These are phyloP conservation scores for Mucor indicus DNA, from an alignment of 371 early-diverging fungal species.

Conservation along the genomic window DNA sequence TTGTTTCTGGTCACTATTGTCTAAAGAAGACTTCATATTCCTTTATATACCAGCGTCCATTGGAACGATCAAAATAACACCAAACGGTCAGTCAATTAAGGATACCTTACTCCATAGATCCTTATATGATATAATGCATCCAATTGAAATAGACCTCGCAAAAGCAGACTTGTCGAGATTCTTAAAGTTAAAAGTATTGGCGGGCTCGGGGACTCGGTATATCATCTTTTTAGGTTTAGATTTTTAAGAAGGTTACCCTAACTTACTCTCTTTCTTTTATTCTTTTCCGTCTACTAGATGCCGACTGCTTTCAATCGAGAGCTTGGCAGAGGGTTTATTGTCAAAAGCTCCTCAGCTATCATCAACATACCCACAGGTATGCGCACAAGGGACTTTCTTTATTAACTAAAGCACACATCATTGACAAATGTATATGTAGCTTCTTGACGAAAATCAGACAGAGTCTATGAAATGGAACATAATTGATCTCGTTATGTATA, in stretches of 20 bases:
- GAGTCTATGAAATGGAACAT: too few relatives aligned
- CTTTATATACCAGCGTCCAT: conserved; percentile 44
- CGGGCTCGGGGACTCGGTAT: conserved; percentile 60
- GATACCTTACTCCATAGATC: conserved; percentile 42
- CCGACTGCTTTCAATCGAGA: background rate
- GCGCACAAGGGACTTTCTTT: too few relatives aligned
- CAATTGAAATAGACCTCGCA: conserved; percentile 53
- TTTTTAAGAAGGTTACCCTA: too few relatives aligned
- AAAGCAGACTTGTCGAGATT: conserved; percentile 49
- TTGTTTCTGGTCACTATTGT: conserved; percentile 55
- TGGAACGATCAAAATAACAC: background rate
- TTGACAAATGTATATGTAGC: too few relatives aligned
- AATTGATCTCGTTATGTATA: too few relatives aligned
- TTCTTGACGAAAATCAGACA: too few relatives aligned
- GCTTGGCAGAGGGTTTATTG: too few relatives aligned
- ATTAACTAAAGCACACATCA: too few relatives aligned
- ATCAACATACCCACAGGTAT: too few relatives aligned
- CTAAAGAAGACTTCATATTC: conserved; percentile 43
- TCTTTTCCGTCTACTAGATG: too few relatives aligned
- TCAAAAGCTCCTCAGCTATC: too few relatives aligned
- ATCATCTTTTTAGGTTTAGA: background rate
- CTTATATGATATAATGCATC: conserved; percentile 59
- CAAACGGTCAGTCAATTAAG: conserved; percentile 25
- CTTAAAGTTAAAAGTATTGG: conserved; percentile 45
- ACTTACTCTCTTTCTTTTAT: too few relatives aligned